A percentile compares a stretch with the other conserved stretches of the same genome.
phyloP scores from a whole-genome alignment of 352 stramenopile species.

The Elongisporangium senticosum region DNA sequence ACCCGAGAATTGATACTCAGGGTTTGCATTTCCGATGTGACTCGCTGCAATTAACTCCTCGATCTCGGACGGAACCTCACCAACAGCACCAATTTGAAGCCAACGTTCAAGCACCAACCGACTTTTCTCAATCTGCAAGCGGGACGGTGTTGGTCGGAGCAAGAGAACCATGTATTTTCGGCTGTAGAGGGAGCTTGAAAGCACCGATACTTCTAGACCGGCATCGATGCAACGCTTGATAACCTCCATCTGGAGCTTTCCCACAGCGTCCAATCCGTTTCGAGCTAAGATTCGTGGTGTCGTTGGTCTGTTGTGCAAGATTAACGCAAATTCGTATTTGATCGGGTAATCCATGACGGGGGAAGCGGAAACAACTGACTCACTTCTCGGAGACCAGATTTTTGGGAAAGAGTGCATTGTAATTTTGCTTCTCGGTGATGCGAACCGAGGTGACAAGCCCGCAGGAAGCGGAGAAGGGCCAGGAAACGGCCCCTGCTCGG shows the following conservation, averaged over 20 bases:
- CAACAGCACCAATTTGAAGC: constrained; percentile 81
- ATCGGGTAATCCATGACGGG: constrained; percentile 49
- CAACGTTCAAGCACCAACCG: constrained; percentile 76
- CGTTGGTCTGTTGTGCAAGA: constrained; percentile 79
- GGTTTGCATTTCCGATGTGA: constrained; percentile 42
- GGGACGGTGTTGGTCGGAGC: constrained; percentile 47
- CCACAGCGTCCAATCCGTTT: constrained; percentile 66
- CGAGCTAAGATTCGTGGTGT: constrained; percentile 65
- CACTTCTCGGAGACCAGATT: constrained; percentile 67
- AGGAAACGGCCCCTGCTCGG: constrained; percentile 9
- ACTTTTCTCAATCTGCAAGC: constrained; percentile 76
- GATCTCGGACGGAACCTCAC: constrained; percentile 82
- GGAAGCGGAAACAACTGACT: constrained; percentile 26
- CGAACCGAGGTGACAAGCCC: constrained; percentile 27
- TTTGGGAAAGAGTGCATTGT: constrained; percentile 39
- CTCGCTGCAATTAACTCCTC: constrained; percentile 81
- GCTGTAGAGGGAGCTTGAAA: constrained; percentile 76
- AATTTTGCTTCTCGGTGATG: constrained; percentile 39
- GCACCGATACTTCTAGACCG: constrained; percentile 68
- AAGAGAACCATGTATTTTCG: constrained; percentile 80
- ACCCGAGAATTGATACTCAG: constrained; percentile 8
- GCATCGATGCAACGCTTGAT: constrained; percentile 71
- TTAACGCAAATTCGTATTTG: constrained; percentile 82
- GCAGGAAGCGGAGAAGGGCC: constrained; percentile 5
- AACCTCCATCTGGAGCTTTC: constrained; percentile 71